These are phyloP conservation scores for Bertia moriformis DNA, from an alignment of 2,329 filamentous ascomycete species.

Conservation along the genomic window DNA sequence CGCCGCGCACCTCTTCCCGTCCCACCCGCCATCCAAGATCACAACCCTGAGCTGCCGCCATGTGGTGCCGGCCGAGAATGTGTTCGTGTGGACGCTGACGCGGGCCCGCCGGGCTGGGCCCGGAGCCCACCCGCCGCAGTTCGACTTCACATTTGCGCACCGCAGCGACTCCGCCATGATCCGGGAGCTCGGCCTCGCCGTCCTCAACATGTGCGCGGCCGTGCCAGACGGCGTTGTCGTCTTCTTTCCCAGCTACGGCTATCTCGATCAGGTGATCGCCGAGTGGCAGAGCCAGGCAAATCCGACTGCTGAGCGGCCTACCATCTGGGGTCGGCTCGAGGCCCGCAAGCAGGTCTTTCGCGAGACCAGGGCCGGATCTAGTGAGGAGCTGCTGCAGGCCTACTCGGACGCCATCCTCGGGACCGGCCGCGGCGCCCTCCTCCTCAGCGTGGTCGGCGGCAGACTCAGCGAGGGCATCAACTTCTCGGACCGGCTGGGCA, in stretches of 20 bases:
- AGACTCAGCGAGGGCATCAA: constrained; percentile 97
- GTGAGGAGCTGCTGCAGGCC: constrained; percentile 57
- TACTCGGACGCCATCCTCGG: constrained; percentile 62
- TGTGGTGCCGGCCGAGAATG: constrained; percentile 70
- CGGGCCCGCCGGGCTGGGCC: constrained; percentile 26
- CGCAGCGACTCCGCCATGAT: constrained; percentile 59
- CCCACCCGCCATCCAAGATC: constrained; percentile 46
- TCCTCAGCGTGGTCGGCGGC: constrained; percentile 83
- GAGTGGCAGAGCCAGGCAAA: too few relatives aligned
- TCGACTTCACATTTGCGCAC: constrained; percentile 80
- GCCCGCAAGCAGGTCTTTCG: constrained; percentile 48
- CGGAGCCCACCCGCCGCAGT: constrained; percentile 35
- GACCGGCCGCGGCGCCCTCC: constrained; percentile 51
- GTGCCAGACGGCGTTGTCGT: constrained; percentile 83
- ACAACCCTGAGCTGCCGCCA: constrained; percentile 84
- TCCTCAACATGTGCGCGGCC: constrained; percentile 56
- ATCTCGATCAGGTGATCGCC: constrained; percentile 60
- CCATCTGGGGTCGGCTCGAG: constrained; percentile 43
- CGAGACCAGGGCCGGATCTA: constrained; percentile 36
- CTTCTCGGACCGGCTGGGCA: constrained; percentile 79
- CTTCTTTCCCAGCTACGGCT: constrained; percentile 92
- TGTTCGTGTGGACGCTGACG: constrained; percentile 63
- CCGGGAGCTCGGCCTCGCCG: constrained; percentile 55
- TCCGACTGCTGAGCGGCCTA: too few relatives aligned
- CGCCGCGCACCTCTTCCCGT: constrained; percentile 69